phyloP scores from a whole-genome alignment of 305 asterid species.

The Fraxinus sp. region DNA sequence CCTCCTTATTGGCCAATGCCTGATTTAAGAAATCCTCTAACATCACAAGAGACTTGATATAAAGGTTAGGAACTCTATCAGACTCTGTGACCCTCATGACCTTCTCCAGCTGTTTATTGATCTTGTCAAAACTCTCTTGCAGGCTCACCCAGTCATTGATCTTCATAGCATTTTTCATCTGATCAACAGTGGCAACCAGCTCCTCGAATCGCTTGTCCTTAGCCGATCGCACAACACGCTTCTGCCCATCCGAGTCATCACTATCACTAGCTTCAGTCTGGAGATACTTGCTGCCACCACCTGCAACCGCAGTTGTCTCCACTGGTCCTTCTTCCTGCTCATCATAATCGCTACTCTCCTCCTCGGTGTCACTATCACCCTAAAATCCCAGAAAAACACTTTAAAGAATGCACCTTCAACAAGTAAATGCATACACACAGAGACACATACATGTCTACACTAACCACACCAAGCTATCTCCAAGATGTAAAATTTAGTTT shows the following conservation, averaged over 20 bases:
- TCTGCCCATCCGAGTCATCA: slow-evolving; percentile 62
- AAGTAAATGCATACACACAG: background rate
- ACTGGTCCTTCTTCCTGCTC: slow-evolving; percentile 42
- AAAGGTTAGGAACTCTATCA: slow-evolving; percentile 64
- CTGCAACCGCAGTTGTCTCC: slow-evolving; percentile 33
- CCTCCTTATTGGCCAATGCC: slow-evolving; percentile 85
- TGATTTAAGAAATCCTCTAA: slow-evolving; percentile 79
- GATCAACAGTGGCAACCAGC: slow-evolving; percentile 76
- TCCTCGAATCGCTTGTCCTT: slow-evolving; percentile 90
- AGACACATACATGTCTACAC: background rate
- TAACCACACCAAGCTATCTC: background rate
- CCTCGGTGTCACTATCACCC: slow-evolving; percentile 82
- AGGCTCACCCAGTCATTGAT: slow-evolving; percentile 93
- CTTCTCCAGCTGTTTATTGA: slow-evolving; percentile 86
- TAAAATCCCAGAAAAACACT: slow-evolving; percentile 19
- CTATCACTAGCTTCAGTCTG: slow-evolving; percentile 50
- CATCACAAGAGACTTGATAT: slow-evolving; percentile 88
- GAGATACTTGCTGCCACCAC: slow-evolving; percentile 46
- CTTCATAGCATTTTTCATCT: slow-evolving; percentile 91
- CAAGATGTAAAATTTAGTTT: background rate
- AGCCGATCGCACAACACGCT: slow-evolving; percentile 72
- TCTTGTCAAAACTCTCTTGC: slow-evolving; percentile 92
- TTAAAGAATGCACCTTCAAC: background rate
- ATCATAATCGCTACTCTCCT: slow-evolving; percentile 53
- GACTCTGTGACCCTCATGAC: slow-evolving; percentile 79